Evolutionary conservation across 768 basidiomycete species (phyloP).

Genomic region (Russula brevipes): DNA sequence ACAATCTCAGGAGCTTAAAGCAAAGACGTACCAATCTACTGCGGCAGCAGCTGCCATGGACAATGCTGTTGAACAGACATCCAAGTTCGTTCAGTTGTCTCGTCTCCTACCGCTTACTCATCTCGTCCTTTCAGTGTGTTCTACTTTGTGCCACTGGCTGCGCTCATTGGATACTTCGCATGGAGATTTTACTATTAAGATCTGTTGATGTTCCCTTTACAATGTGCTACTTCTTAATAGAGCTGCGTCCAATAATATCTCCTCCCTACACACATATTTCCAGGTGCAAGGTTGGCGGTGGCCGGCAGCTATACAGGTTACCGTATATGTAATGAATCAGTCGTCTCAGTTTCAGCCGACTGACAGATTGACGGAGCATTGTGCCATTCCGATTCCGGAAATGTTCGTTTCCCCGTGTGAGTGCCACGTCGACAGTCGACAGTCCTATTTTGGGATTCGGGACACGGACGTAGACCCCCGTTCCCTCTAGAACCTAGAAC

Average conservation of each 20-base stretch:
- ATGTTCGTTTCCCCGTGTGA: neutral
- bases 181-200: conserved; percentile 37
- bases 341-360: neutral
- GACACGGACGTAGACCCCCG: no score
- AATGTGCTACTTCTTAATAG: conserved; percentile 3
- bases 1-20: conserved; percentile 11
- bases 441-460: no score
- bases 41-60: conserved; percentile 17
- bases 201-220: neutral
- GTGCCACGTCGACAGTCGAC: neutral
- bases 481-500: neutral
- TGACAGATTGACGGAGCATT: no score
- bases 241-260: neutral
- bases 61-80: conserved; percentile 24
- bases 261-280: neutral
- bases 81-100: conserved; percentile 20
- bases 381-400: no score
- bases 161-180: conserved; percentile 43
- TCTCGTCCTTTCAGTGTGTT: conserved; percentile 28
- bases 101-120: neutral
- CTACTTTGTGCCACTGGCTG: conserved; percentile 42
- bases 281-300: neutral
- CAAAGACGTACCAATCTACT: conserved; percentile 16
- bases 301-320: conserved; percentile 7
- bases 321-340: conserved; percentile 8